Evolutionary conservation across 495 filamentous ascomycete genomes (phyloP), one percentile per base, ranked within the genome.

Genomic region (Penicillium herquei): DNA sequence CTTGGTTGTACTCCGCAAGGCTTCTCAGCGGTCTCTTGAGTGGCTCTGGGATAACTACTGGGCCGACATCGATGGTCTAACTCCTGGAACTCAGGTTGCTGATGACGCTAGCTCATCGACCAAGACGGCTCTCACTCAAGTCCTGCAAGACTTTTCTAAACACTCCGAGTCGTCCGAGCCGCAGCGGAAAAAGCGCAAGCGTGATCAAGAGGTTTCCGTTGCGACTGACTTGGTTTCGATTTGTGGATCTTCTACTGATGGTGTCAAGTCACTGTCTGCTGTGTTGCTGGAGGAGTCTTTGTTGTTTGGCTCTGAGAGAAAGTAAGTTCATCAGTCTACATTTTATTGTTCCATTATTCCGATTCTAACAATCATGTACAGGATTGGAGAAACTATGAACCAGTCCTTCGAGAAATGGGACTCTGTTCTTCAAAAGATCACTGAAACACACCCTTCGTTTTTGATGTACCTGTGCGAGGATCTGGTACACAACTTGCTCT

Each of bases 41-140:
- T 97, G 93, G 93, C 79, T 97, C 46, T 96, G 90, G 90, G 77
- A 80, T 37, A 87, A 87, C 63, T 96, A 96, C 70, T 98, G 93
- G 93, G 70, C 54, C 6, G 69, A 61, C 30, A 51, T 67, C 7
- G 69, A 70, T 39, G 52, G 47, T 18, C 18, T 58, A 5, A 50
- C 33, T 17, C 32, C 14, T 33, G 46, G 33, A 12, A 39, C 51
- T 43, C 47, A n/a, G 8, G 39, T 40, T 34, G 59, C 54, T 10
- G 39, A 31, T 46, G 56, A 62, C 12, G 63, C 61, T 14, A 44
- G 34, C 32, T 48, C 49, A 1, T 49, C 62, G 21, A 14, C 71
- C 34, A 59, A 59, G 40, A 58, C 52, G 1, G 57, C 59, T 9
- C 50, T 71, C 4, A 44, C 57, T 21, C 46, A 50, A 13, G 54